phyloP scores from a whole-genome alignment of 2,329 filamentous ascomycete genomes.

The Colletotrichum orchidophilum region DNA sequence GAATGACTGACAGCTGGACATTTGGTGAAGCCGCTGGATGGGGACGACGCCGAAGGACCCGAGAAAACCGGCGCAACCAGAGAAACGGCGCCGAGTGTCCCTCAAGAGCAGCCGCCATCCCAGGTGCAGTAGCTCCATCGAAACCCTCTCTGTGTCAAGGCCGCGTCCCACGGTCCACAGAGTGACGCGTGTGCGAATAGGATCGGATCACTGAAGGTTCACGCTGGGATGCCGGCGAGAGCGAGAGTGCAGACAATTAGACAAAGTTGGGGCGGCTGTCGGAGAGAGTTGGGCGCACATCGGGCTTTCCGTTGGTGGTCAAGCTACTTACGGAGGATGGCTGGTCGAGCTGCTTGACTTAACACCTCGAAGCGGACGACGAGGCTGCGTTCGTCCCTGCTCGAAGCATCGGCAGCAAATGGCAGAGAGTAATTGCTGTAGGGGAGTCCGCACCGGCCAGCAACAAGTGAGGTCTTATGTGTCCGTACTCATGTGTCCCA shows the following conservation, averaged over 20 bases:
- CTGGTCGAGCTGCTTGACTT: neutral
- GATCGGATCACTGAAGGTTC: constrained; percentile 22
- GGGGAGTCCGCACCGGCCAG: too few species aligned
- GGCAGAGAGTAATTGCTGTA: neutral
- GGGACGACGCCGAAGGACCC: neutral
- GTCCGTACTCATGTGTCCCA: neutral
- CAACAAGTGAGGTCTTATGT: constrained; percentile 2
- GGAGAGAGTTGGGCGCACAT: neutral
- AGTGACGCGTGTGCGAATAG: constrained; percentile 10
- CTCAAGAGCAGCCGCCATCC: constrained; percentile 9
- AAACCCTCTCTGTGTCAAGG: constrained; percentile 31
- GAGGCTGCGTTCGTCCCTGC: constrained; percentile 26
- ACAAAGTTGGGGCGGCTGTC: constrained; percentile 7
- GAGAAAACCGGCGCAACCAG: neutral
- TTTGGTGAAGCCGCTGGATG: neutral
- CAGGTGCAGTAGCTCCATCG: constrained; percentile 16
- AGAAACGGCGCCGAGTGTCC: neutral
- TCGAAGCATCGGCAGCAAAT: neutral
- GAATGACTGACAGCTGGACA: neutral
- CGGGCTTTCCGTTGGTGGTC: constrained; percentile 3
- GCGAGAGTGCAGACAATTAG: constrained; percentile 4
- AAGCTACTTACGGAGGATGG: constrained; percentile 3
- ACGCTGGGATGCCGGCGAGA: constrained; percentile 15
- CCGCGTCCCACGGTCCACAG: constrained; percentile 15
- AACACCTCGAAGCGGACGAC: neutral